Evolutionary conservation across 2,329 filamentous ascomycete species (phyloP).

Genomic region (Chaetomium globosum): DNA sequence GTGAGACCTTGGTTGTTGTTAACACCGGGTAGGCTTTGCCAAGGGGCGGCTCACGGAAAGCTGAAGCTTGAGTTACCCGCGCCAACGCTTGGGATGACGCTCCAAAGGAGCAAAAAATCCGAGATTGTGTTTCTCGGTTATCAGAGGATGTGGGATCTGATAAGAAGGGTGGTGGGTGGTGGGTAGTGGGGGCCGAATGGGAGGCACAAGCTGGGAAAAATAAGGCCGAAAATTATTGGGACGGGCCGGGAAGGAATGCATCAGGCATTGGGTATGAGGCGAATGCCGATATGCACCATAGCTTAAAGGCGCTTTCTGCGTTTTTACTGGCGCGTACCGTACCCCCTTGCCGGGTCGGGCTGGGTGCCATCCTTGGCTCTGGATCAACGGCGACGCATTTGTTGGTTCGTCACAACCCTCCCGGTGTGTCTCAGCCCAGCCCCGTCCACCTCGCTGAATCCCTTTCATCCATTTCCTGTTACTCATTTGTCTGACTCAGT

Average conservation of each 20-base stretch:
- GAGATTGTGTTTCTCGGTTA: slow-evolving; percentile 14
- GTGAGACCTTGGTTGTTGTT: neutral
- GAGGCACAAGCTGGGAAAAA: neutral
- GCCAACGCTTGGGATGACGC: slow-evolving; percentile 14
- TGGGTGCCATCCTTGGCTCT: slow-evolving; percentile 18
- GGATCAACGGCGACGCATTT: slow-evolving; percentile 5
- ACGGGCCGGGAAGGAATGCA: slow-evolving; percentile 11
- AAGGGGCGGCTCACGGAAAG: slow-evolving; percentile 28
- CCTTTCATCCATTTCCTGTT: slow-evolving; percentile 1
- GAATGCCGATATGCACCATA: slow-evolving; percentile 29
- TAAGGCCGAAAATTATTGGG: slow-evolving; percentile 19
- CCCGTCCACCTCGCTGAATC: slow-evolving; percentile 9
- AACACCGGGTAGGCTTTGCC: slow-evolving; percentile 10
- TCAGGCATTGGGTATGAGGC: slow-evolving; percentile 10
- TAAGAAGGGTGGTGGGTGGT: slow-evolving; percentile 10
- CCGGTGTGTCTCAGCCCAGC: slow-evolving; percentile 19
- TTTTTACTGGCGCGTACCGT: slow-evolving; percentile 23
- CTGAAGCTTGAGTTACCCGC: slow-evolving; percentile 22
- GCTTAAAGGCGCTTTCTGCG: slow-evolving; percentile 18
- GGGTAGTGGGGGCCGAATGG: neutral
- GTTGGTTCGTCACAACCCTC: neutral
- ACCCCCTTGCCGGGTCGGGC: slow-evolving; percentile 10
- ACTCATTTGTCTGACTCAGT: slow-evolving; percentile 18
- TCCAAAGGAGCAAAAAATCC: slow-evolving; percentile 6
- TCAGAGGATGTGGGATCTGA: slow-evolving; percentile 22